Evolutionary conservation across 768 basidiomycete genomes (phyloP).

Genomic region (Lepiota brunneoincarnata): DNA sequence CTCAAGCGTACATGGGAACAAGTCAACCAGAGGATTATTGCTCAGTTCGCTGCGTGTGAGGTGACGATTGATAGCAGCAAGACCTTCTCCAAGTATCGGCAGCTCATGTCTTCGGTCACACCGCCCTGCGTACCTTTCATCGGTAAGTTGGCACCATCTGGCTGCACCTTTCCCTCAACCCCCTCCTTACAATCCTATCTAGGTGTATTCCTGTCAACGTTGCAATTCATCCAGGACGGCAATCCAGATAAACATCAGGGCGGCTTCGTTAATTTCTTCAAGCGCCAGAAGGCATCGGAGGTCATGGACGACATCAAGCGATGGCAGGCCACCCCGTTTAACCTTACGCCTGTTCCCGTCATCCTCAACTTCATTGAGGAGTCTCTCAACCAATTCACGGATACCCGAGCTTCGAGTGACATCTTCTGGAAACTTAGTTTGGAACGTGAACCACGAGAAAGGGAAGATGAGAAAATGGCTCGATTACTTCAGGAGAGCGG

Average conservation of each 20-base stretch:
- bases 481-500: slow-evolving; percentile 85
- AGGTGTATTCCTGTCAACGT: slow-evolving; percentile 95
- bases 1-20: slow-evolving; percentile 94
- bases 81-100: slow-evolving; percentile 92
- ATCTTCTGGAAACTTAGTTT: slow-evolving; percentile 85
- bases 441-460: slow-evolving; percentile 88
- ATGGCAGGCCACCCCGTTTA: slow-evolving; percentile 91
- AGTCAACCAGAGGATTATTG: slow-evolving; percentile 71
- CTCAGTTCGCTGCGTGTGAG: slow-evolving; percentile 77
- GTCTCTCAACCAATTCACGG: slow-evolving; percentile 65
- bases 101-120: slow-evolving; percentile 74
- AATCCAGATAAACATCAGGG: slow-evolving; percentile 78
- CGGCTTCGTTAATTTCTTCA: slow-evolving; percentile 90
- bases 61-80: slow-evolving; percentile 90
- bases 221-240: slow-evolving; percentile 98
- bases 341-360: slow-evolving; percentile 64
- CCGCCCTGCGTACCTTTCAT: slow-evolving; percentile 98
- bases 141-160: slow-evolving; percentile 46
- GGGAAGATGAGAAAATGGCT: slow-evolving; percentile 97
- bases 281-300: slow-evolving; percentile 93
- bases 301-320: slow-evolving; percentile 96
- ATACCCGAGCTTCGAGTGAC: slow-evolving; percentile 67
- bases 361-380: slow-evolving; percentile 80
- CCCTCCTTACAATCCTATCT: neutral
- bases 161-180: slow-evolving; percentile 11